phyloP scores from a whole-genome alignment of 352 stramenopile species.

The Peronospora belbahrii region DNA sequence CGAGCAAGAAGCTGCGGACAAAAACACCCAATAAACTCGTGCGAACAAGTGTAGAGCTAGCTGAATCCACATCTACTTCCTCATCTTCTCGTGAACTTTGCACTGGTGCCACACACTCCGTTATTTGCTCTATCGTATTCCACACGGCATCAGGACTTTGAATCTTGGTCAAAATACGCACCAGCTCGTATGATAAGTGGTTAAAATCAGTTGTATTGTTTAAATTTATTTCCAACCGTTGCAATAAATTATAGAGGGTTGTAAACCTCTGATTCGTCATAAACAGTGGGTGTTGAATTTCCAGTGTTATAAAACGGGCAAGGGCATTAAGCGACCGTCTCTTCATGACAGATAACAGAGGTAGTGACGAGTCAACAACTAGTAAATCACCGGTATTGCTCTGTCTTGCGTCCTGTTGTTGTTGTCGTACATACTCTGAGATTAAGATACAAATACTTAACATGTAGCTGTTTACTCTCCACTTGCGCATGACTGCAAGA shows the following conservation, averaged over 20 bases:
- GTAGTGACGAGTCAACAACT: conserved; percentile 4
- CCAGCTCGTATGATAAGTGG: conserved; percentile 38
- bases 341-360: conserved; percentile 18
- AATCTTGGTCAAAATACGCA: conserved; percentile 43
- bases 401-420: conserved; percentile 26
- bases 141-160: conserved; percentile 56
- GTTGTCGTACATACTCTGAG: conserved; percentile 42
- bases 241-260: conserved; percentile 35
- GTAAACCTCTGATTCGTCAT: conserved; percentile 17
- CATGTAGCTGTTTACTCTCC: conserved; percentile 39
- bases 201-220: conserved; percentile 30
- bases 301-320: conserved; percentile 41
- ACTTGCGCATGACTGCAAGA: conserved; percentile 21
- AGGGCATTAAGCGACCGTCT: conserved; percentile 35
- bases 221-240: conserved; percentile 37
- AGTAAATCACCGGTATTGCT: not conserved
- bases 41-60: conserved; percentile 40
- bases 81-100: conserved; percentile 10
- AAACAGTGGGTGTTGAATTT: conserved; percentile 42
- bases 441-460: conserved; percentile 41
- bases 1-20: conserved; percentile 59
- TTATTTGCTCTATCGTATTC: conserved; percentile 58
- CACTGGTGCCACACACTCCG: conserved; percentile 48
- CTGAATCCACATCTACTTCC: conserved; percentile 25
- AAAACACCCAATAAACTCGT: conserved; percentile 60